phyloP scores from a whole-genome alignment of 1,284 basidiomycete species.

The Pseudozyma sp. region DNA sequence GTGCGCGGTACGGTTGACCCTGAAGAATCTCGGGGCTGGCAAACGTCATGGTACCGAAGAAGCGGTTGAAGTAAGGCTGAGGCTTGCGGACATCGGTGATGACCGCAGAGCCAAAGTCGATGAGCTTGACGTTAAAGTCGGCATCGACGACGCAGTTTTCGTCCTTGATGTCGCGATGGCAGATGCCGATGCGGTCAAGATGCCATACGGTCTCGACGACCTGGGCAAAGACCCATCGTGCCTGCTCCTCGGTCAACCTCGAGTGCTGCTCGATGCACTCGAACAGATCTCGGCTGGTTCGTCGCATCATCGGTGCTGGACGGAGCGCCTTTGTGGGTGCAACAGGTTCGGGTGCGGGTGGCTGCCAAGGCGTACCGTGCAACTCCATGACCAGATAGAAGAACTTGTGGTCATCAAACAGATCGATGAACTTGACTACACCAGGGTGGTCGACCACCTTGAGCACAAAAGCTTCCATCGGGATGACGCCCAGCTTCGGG shows the following conservation, averaged over 20 bases:
- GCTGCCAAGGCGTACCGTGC: slow-evolving; percentile 85
- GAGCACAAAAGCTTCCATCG: slow-evolving; percentile 83
- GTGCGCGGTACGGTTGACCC: slow-evolving; percentile 76
- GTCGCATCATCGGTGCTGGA: slow-evolving; percentile 73
- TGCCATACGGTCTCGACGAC: slow-evolving; percentile 86
- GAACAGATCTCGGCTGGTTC: slow-evolving; percentile 88
- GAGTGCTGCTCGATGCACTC: slow-evolving; percentile 92
- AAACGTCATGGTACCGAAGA: slow-evolving; percentile 65
- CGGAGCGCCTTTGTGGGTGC: slow-evolving; percentile 13
- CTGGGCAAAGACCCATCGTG: slow-evolving; percentile 85
- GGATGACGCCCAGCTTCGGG: slow-evolving; percentile 71
- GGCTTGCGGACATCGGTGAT: slow-evolving; percentile 77
- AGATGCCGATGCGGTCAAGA: slow-evolving; percentile 80
- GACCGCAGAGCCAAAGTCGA: slow-evolving; percentile 91
- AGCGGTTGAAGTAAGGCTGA: slow-evolving; percentile 75
- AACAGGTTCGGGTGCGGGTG: slow-evolving; percentile 26
- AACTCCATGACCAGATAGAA: slow-evolving; percentile 93
- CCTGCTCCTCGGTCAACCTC: slow-evolving; percentile 80
- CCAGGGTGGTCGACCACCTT: slow-evolving; percentile 80
- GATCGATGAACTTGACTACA: slow-evolving; percentile 83
- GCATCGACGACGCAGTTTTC: slow-evolving; percentile 86
- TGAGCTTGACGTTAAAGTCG: slow-evolving; percentile 78
- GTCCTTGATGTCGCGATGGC: slow-evolving; percentile 92
- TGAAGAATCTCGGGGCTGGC: slow-evolving; percentile 79
- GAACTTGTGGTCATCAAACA: slow-evolving; percentile 84